Evolutionary conservation across 257 asterid species (phyloP), one percentile per base, ranked within the genome.

Genomic region (Solanum ahanhuiri): DNA sequence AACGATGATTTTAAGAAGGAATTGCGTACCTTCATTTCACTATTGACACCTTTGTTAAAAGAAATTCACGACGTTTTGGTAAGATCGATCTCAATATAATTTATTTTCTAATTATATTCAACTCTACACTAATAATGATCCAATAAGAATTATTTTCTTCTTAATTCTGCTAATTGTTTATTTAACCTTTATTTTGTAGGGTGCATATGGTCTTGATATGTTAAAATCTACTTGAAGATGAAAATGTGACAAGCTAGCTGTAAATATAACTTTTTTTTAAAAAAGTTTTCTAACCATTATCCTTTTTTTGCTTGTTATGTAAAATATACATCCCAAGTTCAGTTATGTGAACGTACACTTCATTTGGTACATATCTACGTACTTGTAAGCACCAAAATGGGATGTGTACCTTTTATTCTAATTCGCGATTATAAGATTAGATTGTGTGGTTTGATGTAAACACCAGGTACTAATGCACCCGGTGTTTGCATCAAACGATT

Each of bases 31-130:
- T 87, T 96, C 7, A 90, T 93, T 81, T 88, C 96, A 18, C 83
- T 93, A 83, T 90, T 93, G 51, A 34, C 54, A 20, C 98, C 98
- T 2, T 85, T 92, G 22, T 84, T 94, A 51, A 91, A 94, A 23
- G 94, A 90, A 58, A 91, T 90, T 86, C 94, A 92, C 12, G 86
- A 83, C 31, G 85, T 93, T 83, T 75, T 93, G 93, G 99, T 96
- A 43, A 93, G 93, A 31, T n/a, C 57, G 93, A 31, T 25, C 70
- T 28, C 12, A 18, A 23, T 31, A 43, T 11, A 45, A 45, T 58
- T 7, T 64, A 10, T 22, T 63, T 60, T 20, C 0, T 51, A 3
- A 66, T 25, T 66, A 66, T 25, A 25, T 23, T 22, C 4, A 54
- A 54, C 48, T 54, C 11, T 82, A 17, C 30, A 28, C 30, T 66